A percentile compares a stretch with the other conserved stretches of the same genome.
Conservation (phyloP, 73 alveolate genomes). For the Durusdinium trenchii region DNA sequence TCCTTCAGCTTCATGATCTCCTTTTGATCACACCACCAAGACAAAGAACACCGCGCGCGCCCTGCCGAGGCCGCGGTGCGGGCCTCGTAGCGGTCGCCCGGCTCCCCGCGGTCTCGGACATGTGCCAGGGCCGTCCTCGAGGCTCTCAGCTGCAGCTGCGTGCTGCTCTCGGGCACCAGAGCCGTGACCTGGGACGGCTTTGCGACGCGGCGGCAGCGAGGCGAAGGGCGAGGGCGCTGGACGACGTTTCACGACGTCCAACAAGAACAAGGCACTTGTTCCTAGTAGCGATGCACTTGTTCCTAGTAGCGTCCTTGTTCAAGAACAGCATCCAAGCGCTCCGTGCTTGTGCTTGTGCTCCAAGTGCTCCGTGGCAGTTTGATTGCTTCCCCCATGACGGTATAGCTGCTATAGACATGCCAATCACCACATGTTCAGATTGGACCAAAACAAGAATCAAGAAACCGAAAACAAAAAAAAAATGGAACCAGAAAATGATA, state of each 20-base stretch:
- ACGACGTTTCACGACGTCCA: background rate
- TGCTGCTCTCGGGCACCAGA: conserved; percentile 11
- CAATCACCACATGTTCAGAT: too few species aligned
- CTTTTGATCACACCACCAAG: background rate
- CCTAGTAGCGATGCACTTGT: too few species aligned
- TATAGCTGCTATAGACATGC: too few species aligned
- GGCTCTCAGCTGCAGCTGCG: conserved; percentile 36
- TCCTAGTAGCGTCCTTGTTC: too few species aligned
- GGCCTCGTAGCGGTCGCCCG: conserved; percentile 72
- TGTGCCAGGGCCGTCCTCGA: conserved; percentile 51
- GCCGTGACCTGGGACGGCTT: conserved; percentile 5
- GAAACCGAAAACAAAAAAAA: too few species aligned
- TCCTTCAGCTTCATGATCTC: background rate
- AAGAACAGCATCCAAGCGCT: background rate
- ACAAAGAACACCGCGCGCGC: background rate
- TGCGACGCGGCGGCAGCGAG: background rate
- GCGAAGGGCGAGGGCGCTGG: background rate
- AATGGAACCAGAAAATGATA: too few species aligned
- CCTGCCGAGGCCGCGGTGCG: background rate
- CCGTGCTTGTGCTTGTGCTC: background rate
- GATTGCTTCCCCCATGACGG: too few species aligned
- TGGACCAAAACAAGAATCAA: too few species aligned
- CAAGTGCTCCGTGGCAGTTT: background rate
- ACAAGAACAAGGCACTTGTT: background rate
- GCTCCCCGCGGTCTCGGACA: conserved; percentile 54